Conservation (phyloP, 1,284 basidiomycete genomes). For the Cystobasidiaceae sp. region DNA sequence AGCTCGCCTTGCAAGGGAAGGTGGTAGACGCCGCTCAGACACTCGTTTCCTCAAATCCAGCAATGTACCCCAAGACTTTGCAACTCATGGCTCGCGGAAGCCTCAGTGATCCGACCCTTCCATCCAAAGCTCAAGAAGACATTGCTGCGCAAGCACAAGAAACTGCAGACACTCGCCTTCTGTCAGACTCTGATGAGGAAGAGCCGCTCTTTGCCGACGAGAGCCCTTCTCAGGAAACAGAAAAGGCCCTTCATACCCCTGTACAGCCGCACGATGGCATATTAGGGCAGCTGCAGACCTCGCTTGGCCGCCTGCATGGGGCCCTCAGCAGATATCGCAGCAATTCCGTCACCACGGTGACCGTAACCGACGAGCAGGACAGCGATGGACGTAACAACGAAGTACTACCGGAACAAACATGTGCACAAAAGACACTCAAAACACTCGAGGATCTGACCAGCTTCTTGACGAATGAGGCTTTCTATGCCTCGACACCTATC, state of each 20-base stretch:
- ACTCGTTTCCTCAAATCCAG: neutral
- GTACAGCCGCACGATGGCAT: neutral
- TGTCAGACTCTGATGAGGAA: constrained; percentile 17
- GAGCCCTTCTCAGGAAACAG: neutral
- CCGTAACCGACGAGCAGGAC: neutral
- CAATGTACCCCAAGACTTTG: neutral
- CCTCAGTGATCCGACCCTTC: constrained; percentile 5
- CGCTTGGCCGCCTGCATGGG: neutral
- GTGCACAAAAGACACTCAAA: neutral
- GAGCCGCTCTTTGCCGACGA: constrained; percentile 20
- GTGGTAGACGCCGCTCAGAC: constrained; percentile 5
- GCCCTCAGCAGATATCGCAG: neutral
- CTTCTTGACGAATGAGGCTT: constrained; percentile 22
- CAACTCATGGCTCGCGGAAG: neutral
- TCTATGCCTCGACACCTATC: constrained; percentile 26
- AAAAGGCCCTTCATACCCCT: neutral
- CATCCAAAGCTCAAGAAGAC: neutral
- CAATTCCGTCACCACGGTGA: neutral
- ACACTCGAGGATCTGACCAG: constrained; percentile 17
- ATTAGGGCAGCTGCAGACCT: neutral
- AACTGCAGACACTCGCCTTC: neutral
- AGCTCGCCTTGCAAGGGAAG: constrained; percentile 16
- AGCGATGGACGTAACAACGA: neutral
- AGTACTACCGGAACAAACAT: constrained; percentile 1
- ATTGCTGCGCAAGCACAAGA: neutral